Evolutionary conservation across 2,329 filamentous ascomycete genomes (phyloP).

Genomic region (Aureobasidium namibiae): DNA sequence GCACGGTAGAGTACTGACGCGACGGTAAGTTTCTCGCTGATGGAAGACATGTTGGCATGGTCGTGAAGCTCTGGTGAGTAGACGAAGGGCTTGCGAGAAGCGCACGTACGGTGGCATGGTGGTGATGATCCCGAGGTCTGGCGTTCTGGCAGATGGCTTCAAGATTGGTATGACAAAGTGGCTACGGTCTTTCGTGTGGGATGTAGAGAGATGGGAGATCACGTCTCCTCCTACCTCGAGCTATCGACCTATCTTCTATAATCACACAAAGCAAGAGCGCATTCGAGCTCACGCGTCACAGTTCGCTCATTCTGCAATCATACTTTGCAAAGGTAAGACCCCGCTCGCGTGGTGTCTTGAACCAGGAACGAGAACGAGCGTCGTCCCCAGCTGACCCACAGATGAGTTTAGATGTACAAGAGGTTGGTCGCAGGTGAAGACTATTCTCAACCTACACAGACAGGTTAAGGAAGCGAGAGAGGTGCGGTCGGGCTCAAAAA

Average conservation of each 20-base stretch:
- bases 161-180: neutral
- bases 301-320: neutral
- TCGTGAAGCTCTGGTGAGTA: neutral
- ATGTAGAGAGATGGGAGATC: neutral
- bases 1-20: constrained; percentile 13
- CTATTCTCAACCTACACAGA: too few species aligned
- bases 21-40: constrained; percentile 4
- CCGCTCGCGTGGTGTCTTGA: neutral
- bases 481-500: too few species aligned
- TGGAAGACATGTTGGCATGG: neutral
- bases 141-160: neutral
- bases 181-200: neutral
- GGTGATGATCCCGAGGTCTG: neutral
- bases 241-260: neutral
- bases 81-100: neutral
- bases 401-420: too few species aligned
- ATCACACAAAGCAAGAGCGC: neutral
- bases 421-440: too few species aligned
- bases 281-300: neutral
- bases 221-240: neutral
- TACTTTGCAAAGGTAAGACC: neutral
- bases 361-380: neutral
- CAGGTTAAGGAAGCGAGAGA: too few species aligned
- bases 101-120: constrained; percentile 15
- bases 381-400: neutral